Percentiles rank a stretch among this genome's conserved stretches.
Evolutionary conservation across 2,329 filamentous ascomycete genomes (phyloP).

Genomic region (Aschersonia sp.): DNA sequence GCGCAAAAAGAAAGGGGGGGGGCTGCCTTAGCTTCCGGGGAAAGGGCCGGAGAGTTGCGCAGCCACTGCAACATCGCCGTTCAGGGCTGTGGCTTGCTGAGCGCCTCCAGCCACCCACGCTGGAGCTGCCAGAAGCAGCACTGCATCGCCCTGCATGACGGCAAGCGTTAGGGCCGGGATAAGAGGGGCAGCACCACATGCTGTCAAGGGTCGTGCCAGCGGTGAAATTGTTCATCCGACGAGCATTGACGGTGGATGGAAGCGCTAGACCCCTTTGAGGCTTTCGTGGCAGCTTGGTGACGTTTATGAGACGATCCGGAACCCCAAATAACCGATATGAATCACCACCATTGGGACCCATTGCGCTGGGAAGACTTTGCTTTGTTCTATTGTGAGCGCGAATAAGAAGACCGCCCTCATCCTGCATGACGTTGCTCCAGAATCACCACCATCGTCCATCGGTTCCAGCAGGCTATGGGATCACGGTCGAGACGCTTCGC

Average conservation of each 20-base stretch:
- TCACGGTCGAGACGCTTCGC: not conserved
- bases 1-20: too few species aligned
- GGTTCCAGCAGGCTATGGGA: too few species aligned
- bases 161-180: not conserved
- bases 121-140: not conserved
- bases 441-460: too few species aligned
- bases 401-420: too few species aligned
- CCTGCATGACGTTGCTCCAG: too few species aligned
- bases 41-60: too few species aligned
- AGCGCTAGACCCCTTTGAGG: slow-evolving; percentile 1
- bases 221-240: slow-evolving; percentile 9
- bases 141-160: too few species aligned
- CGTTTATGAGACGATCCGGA: slow-evolving; percentile 13
- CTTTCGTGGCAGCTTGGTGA: not conserved
- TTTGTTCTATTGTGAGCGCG: too few species aligned
- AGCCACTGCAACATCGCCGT: too few species aligned
- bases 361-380: too few species aligned
- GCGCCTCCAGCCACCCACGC: not conserved
- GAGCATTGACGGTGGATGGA: not conserved
- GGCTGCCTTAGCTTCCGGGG: not conserved
- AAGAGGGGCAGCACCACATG: not conserved
- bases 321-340: not conserved
- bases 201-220: not conserved
- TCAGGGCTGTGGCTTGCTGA: not conserved
- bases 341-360: not conserved